Evolutionary conservation across 805 yeast genomes (phyloP), one percentile per base, ranked within the genome.

Genomic region (Candida ponderosae): DNA sequence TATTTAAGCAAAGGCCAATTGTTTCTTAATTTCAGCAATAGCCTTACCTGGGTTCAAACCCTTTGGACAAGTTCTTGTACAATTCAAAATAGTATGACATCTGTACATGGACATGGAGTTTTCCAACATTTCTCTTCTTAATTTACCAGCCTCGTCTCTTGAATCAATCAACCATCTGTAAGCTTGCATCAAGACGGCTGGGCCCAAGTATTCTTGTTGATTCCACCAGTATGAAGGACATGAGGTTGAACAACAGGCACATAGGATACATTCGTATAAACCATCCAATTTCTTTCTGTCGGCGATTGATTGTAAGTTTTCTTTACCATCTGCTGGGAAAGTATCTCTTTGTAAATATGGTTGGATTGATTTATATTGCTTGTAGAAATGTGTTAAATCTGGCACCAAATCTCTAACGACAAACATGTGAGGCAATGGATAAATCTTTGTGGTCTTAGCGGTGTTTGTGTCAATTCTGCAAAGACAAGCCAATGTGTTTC

Each of bases 161-260:
- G 95, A 82, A 66, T 93, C 98, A 44, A 88, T 78, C 73, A 93
- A 79, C 98, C 98, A 93, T 72, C 98, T 82, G 76, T 80, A 93
- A 39, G 97, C 97, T 74, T 93, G 98, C 96, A 93, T 85, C 63
- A 93, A 76, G 38, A 93, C 97, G 23, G 98, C 98, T 19, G 98
- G 98, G 40, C 98, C 98, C 53, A 93, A 71, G 68, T 93, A 93
- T 72, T 93, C 95, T 67, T 89, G 95, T 70, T 87, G 96, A 70
- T 93, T 93, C 98, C 98, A 93, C 98, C 98, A 93, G 76, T 93
- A 93, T 4, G 97, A 89, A 38, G 98, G 98, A 72, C 98, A 93
- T 16, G 97, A 81, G 36, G 98, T 93, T 27, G 97, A 89, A 67
- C 98, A 90, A 69, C 98, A 89, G 10, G 98, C 98, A 71, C 98